Conservation (phyloP, 129 eudicot genomes). For the Centella asiatica region DNA sequence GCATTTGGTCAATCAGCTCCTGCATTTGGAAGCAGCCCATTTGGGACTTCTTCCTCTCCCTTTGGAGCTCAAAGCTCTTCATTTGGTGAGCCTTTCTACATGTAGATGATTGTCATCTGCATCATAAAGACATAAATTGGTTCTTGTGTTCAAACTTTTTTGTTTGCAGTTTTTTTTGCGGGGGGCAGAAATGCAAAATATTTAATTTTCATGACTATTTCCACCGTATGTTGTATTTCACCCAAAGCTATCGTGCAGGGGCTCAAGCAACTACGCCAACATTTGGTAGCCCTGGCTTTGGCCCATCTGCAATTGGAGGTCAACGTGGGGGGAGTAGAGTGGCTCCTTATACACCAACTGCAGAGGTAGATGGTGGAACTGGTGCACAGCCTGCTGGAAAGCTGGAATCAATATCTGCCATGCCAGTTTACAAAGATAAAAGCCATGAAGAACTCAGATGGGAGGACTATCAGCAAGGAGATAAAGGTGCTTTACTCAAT, state of each 20-base stretch:
- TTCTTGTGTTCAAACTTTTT: not conserved
- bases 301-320: constrained; percentile 64
- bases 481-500: constrained; percentile 49
- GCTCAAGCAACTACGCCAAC: constrained; percentile 61
- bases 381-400: constrained; percentile 70
- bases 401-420: constrained; percentile 89
- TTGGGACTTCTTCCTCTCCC: constrained; percentile 52
- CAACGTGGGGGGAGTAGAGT: constrained; percentile 82
- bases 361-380: constrained; percentile 52
- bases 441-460: constrained; percentile 96
- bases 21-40: constrained; percentile 68
- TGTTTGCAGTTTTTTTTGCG: not conserved
- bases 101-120: constrained; percentile 3
- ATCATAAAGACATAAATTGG: constrained; percentile 8
- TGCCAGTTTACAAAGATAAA: constrained; percentile 87
- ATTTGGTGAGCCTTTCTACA: constrained; percentile 42
- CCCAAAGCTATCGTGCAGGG: constrained; percentile 36
- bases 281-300: constrained; percentile 57
- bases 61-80: constrained; percentile 73
- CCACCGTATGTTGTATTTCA: not conserved
- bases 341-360: constrained; percentile 64
- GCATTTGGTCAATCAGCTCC: constrained; percentile 69
- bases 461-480: constrained; percentile 95
- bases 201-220: constrained; percentile 3
- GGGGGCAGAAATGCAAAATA: too few relatives aligned